Evolutionary conservation across 805 yeast species (phyloP).

Genomic region (Hanseniaspora singularis): DNA sequence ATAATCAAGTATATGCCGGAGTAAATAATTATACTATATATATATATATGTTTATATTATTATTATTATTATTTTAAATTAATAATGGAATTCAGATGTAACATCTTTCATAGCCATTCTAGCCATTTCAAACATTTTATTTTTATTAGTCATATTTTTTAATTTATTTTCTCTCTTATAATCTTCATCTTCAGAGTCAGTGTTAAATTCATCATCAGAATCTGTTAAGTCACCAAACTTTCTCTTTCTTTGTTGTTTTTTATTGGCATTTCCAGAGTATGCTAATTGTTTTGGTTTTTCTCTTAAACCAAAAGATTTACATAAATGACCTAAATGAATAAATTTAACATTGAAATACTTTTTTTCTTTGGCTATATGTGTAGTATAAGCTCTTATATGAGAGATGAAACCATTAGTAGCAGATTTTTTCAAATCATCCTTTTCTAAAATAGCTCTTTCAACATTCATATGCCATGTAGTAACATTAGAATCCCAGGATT

Average conservation of each 20-base stretch:
- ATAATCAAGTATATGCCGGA: conserved; percentile 8
- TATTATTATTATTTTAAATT: no score
- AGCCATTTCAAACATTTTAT: conserved; percentile 67
- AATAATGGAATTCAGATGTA: conserved; percentile 57
- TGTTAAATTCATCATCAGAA: conserved; percentile 12
- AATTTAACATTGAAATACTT: conserved; percentile 66
- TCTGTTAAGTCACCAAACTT: conserved; percentile 15
- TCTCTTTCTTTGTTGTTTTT: conserved; percentile 22
- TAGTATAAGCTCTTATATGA: conserved; percentile 89
- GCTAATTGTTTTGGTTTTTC: conserved; percentile 85
- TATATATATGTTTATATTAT: background rate
- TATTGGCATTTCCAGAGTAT: conserved; percentile 18
- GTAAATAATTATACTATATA: background rate
- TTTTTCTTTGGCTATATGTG: conserved; percentile 76
- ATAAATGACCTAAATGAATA: conserved; percentile 89
- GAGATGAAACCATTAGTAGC: conserved; percentile 79
- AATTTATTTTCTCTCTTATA: conserved; percentile 30
- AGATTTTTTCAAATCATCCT: conserved; percentile 41
- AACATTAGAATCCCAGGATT: conserved; percentile 81
- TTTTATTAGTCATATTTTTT: conserved; percentile 55
- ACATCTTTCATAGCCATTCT: conserved; percentile 50
- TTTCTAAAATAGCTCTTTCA: conserved; percentile 78
- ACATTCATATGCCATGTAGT: conserved; percentile 90
- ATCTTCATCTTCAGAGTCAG: conserved; percentile 28
- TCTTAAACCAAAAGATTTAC: conserved; percentile 86